These are phyloP conservation scores for Rhodomyrtus tomentosa DNA, from an alignment of 345 rosid genomes.

Conservation along the genomic window DNA sequence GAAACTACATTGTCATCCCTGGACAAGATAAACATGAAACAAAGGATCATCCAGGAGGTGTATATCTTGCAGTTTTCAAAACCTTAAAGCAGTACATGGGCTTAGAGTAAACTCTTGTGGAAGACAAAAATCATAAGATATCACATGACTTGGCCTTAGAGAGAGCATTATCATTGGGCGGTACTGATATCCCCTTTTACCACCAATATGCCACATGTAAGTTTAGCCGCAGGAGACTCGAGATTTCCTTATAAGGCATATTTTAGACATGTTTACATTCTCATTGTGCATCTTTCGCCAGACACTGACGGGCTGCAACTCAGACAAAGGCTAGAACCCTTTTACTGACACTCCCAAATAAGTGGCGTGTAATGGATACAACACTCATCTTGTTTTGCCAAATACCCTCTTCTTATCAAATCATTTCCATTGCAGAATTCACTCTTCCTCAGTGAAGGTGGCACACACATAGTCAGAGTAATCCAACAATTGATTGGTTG, in stretches of 20 bases:
- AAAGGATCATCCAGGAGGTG: background rate
- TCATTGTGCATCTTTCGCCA: background rate
- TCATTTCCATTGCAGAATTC: background rate
- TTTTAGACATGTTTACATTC: background rate
- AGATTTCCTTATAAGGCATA: background rate
- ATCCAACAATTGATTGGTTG: background rate
- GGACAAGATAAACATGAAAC: slow-evolving; percentile 7
- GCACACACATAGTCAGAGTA: background rate
- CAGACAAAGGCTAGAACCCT: background rate
- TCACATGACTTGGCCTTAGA: background rate
- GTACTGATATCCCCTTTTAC: background rate
- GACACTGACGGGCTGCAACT: background rate
- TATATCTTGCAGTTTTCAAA: background rate
- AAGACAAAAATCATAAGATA: background rate
- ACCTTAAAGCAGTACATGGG: background rate
- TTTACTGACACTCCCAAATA: background rate
- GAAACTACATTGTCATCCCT: slow-evolving; percentile 87
- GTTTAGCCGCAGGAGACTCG: background rate
- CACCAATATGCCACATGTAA: background rate
- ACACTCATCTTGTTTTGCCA: background rate
- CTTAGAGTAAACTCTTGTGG: background rate
- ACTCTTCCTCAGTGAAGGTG: background rate
- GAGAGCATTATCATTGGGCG: background rate
- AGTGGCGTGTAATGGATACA: background rate
- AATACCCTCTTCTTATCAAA: background rate